phyloP scores from a whole-genome alignment of 2,329 filamentous ascomycete species.

The Juglanconis sp. region DNA sequence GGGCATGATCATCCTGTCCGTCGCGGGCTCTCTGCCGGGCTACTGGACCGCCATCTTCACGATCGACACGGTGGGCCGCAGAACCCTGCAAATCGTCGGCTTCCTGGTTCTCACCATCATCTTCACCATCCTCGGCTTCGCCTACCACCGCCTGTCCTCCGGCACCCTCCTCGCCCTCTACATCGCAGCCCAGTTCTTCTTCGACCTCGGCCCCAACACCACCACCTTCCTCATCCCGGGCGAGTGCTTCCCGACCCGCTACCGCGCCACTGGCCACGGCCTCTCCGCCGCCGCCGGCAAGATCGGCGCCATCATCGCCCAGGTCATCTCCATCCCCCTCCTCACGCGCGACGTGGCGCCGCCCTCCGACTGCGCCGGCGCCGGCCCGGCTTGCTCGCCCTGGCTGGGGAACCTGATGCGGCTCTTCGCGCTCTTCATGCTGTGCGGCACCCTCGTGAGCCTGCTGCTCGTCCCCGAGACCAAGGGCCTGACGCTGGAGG shows the following conservation, averaged over 20 bases:
- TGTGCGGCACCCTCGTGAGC: conserved; percentile 65
- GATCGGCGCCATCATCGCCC: conserved; percentile 64
- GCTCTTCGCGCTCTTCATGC: conserved; percentile 79
- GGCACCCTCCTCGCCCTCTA: conserved; percentile 57
- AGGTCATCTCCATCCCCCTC: conserved; percentile 62
- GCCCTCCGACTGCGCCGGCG: conserved; percentile 45
- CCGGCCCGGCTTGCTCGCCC: conserved; percentile 39
- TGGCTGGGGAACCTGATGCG: conserved; percentile 73
- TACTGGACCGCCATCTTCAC: conserved; percentile 75
- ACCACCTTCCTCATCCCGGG: conserved; percentile 65
- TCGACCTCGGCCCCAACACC: conserved; percentile 64
- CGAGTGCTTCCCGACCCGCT: conserved; percentile 63
- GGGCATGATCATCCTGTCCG: conserved; percentile 74
- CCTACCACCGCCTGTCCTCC: conserved; percentile 46
- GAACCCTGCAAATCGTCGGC: conserved; percentile 67
- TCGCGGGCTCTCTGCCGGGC: conserved; percentile 73
- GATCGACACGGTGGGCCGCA: conserved; percentile 73
- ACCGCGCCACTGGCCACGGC: conserved; percentile 61
- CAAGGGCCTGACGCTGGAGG: conserved; percentile 70
- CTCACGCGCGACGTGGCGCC: conserved; percentile 50
- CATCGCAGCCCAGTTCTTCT: conserved; percentile 63
- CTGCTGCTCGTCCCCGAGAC: conserved; percentile 76
- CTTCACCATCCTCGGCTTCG: conserved; percentile 62
- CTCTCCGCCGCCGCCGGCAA: conserved; percentile 66
- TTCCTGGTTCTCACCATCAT: conserved; percentile 60